Evolutionary conservation across 371 early-diverging fungal species (phyloP).

Genomic region (Zopfochytrium polystomum): DNA sequence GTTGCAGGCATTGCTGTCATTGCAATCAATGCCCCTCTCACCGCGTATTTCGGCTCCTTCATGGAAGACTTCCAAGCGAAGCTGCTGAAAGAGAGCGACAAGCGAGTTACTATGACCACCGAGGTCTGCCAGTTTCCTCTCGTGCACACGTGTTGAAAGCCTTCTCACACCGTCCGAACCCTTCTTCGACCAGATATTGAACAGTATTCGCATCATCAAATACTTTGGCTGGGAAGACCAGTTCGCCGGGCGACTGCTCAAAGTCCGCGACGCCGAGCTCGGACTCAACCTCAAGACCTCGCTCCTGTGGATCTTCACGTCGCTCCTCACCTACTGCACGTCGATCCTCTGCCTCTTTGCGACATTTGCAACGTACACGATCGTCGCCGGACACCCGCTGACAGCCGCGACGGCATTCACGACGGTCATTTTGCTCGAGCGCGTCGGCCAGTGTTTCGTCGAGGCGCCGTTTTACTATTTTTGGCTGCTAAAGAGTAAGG

Average conservation of each 20-base stretch:
- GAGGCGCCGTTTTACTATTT: not conserved
- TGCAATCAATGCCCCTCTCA: constrained; percentile 23
- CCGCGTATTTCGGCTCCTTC: constrained; percentile 11
- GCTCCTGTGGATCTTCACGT: too few species aligned
- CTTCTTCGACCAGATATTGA: constrained; percentile 21
- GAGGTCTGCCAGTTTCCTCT: constrained; percentile 28
- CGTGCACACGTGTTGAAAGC: not conserved
- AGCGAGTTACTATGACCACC: constrained; percentile 40
- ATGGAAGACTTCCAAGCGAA: constrained; percentile 20
- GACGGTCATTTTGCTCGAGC: constrained; percentile 26
- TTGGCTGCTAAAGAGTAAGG: constrained; percentile 29
- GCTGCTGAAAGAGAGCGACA: constrained; percentile 38
- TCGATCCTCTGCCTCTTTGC: constrained; percentile 34
- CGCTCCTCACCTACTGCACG: too few species aligned
- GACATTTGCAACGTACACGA: constrained; percentile 40
- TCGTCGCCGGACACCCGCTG: constrained; percentile 31
- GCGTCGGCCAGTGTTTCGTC: constrained; percentile 13
- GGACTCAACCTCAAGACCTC: too few species aligned
- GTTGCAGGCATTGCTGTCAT: constrained; percentile 35
- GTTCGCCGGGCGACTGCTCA: constrained; percentile 40
- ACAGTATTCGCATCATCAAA: constrained; percentile 43
- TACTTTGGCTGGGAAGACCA: constrained; percentile 47
- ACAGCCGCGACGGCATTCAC: constrained; percentile 45
- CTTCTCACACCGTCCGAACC: too few species aligned
- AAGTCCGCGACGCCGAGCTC: constrained; percentile 32